phyloP scores from a whole-genome alignment of 2,329 filamentous ascomycete genomes.

The Epichloe hybrida region DNA sequence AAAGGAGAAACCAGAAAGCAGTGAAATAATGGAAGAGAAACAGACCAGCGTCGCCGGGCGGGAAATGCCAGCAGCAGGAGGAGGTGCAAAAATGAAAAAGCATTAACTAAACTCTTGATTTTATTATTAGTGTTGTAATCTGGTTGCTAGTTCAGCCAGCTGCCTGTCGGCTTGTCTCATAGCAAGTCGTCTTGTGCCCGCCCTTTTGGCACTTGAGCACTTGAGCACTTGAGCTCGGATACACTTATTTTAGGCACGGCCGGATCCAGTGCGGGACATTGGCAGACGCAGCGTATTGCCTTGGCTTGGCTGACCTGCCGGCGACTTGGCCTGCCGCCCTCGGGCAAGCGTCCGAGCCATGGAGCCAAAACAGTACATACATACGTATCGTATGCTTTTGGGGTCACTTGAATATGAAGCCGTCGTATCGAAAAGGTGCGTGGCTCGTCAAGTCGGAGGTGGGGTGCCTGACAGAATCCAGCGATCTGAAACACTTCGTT shows the following conservation, averaged over 20 bases:
- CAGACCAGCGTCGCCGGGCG: no score
- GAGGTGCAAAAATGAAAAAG: background rate
- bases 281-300: no score
- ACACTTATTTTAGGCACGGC: no score
- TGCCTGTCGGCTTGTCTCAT: background rate
- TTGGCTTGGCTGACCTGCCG: no score
- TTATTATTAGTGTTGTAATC: background rate
- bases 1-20: no score
- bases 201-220: background rate
- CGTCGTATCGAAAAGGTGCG: background rate
- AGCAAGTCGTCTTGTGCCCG: background rate
- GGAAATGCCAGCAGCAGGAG: background rate
- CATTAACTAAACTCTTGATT: background rate
- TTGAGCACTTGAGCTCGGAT: background rate
- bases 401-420: no score
- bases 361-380: background rate
- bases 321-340: no score
- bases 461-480: background rate
- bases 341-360: background rate
- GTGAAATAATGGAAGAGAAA: no score
- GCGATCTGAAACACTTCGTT: conserved; percentile 11
- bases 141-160: background rate
- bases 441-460: background rate
- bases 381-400: no score
- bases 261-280: no score